Evolutionary conservation across 1,284 basidiomycete species (phyloP).

Genomic region (Rhizoctonia solani): DNA sequence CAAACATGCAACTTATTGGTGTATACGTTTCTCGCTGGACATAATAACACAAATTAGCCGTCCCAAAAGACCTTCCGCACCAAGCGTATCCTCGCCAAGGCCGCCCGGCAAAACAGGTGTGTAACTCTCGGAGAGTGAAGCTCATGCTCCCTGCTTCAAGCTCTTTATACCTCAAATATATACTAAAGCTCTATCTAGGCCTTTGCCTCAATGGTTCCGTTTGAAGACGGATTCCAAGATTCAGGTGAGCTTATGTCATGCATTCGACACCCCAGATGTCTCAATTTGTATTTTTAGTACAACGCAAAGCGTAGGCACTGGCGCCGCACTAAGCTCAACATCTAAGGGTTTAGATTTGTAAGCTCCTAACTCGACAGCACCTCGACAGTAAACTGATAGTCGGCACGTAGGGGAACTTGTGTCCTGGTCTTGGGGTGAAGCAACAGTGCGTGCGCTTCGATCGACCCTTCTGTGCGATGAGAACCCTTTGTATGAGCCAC

Average conservation of each 20-base stretch:
- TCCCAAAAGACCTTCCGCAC: constrained; percentile 98
- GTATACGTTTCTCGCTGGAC: not conserved
- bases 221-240: constrained; percentile 96
- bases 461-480: not conserved
- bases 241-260: constrained; percentile 61
- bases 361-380: not conserved
- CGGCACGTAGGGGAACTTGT: not conserved
- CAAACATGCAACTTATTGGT: too few species aligned
- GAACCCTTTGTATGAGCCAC: constrained; percentile 1
- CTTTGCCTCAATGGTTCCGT: constrained; percentile 98
- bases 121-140: constrained; percentile 40
- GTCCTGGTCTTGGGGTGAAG: not conserved
- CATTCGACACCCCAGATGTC: not conserved
- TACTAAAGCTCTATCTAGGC: constrained; percentile 54
- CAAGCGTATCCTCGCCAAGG: constrained; percentile 97
- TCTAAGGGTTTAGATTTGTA: constrained; percentile 55
- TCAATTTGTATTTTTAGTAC: constrained; percentile 54
- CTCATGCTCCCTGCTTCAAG: not conserved
- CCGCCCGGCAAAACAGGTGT: constrained; percentile 92
- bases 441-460: constrained; percentile 25
- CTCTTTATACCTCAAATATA: not conserved
- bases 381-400: not conserved
- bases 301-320: constrained; percentile 95
- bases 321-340: constrained; percentile 93
- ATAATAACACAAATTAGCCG: constrained; percentile 60